Percentiles rank a stretch among this genome's conserved stretches.
phyloP scores from a whole-genome alignment of 1,139 yeast genomes.

The Saccharomyces hybrid region DNA sequence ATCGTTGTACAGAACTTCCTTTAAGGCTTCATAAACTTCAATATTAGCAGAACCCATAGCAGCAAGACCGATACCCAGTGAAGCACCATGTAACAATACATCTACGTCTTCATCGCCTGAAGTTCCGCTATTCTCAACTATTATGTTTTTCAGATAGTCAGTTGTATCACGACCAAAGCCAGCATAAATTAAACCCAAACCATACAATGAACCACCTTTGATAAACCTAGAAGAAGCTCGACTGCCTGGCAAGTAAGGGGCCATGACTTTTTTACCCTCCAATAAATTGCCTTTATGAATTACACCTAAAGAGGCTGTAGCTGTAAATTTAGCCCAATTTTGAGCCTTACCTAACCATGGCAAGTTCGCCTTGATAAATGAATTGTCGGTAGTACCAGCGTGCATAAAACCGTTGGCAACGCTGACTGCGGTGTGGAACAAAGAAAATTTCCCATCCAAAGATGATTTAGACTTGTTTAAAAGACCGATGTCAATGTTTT shows the following conservation, averaged over 20 bases:
- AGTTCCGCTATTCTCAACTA: slow-evolving; percentile 59
- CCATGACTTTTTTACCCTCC: slow-evolving; percentile 79
- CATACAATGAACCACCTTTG: slow-evolving; percentile 93
- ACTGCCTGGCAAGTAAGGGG: slow-evolving; percentile 86
- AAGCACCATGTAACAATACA: slow-evolving; percentile 90
- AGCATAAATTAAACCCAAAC: slow-evolving; percentile 88
- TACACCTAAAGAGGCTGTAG: slow-evolving; percentile 97
- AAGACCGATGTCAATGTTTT: slow-evolving; percentile 77
- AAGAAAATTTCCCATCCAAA: slow-evolving; percentile 86
- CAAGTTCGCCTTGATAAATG: slow-evolving; percentile 79
- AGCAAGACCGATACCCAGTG: slow-evolving; percentile 92
- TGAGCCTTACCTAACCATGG: slow-evolving; percentile 97
- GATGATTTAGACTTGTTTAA: slow-evolving; percentile 73
- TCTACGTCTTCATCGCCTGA: slow-evolving; percentile 73
- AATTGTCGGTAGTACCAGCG: slow-evolving; percentile 94
- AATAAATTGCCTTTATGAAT: slow-evolving; percentile 91
- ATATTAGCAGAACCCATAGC: slow-evolving; percentile 87
- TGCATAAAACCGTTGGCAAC: slow-evolving; percentile 93
- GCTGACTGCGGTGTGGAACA: slow-evolving; percentile 93
- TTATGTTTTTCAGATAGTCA: slow-evolving; percentile 66
- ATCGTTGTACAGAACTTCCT: slow-evolving; percentile 79
- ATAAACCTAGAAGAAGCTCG: slow-evolving; percentile 70
- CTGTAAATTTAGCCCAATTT: slow-evolving; percentile 96
- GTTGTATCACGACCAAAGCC: slow-evolving; percentile 83
- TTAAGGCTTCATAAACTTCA: slow-evolving; percentile 71